Conservation (phyloP, 192 early-diverging fungal species). For the Podochytrium sp. region DNA sequence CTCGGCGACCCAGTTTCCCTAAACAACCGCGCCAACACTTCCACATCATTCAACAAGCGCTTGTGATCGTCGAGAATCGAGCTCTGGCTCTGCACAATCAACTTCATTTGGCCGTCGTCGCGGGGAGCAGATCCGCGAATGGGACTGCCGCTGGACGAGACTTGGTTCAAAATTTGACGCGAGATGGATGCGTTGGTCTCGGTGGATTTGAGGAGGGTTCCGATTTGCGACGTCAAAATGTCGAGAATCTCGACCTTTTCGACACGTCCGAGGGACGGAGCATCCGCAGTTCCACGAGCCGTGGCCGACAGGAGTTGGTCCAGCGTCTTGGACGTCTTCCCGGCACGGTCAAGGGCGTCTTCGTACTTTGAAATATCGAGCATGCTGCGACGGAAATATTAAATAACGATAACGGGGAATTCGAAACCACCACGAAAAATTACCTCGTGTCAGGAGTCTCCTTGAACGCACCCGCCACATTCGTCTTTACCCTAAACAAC, state of each 20-base stretch:
- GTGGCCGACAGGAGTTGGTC: conserved; percentile 28
- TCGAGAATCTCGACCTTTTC: conserved; percentile 27
- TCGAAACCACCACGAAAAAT: no score
- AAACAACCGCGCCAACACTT: conserved; percentile 15
- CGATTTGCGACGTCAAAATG: conserved; percentile 23
- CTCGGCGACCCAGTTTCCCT: conserved; percentile 17
- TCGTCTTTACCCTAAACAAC: conserved; percentile 17
- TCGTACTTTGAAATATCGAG: conserved; percentile 31
- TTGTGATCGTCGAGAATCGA: conserved; percentile 33
- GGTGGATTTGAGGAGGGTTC: conserved; percentile 22
- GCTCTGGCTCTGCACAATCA: conserved; percentile 29
- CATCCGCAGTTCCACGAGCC: background rate
- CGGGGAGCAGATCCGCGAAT: background rate
- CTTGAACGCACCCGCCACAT: background rate
- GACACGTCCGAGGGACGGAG: background rate
- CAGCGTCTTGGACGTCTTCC: conserved; percentile 27
- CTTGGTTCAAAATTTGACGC: conserved; percentile 30
- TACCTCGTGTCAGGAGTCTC: conserved; percentile 35
- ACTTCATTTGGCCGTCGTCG: conserved; percentile 26
- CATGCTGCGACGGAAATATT: no score
- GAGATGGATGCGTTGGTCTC: conserved; percentile 33
- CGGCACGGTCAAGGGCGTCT: conserved; percentile 27
- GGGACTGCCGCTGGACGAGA: background rate
- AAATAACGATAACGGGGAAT: no score
- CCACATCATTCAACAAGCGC: conserved; percentile 26